A percentile compares a stretch with the other conserved stretches of the same genome.
Evolutionary conservation across 768 basidiomycete species (phyloP).

Genomic region (Panaeolus cyanescens): DNA sequence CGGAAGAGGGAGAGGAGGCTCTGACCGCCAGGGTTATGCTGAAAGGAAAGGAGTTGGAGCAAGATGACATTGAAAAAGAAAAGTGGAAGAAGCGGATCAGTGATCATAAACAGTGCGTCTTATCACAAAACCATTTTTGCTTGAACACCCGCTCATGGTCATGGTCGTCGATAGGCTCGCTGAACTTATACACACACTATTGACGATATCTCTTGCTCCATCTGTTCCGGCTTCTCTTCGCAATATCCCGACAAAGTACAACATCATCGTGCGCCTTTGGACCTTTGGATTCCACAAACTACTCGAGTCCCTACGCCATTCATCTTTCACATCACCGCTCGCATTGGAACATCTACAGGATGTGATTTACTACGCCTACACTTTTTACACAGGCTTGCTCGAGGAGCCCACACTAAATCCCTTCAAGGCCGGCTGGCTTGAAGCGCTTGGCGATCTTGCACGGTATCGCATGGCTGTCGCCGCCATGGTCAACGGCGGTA

Average conservation of each 20-base stretch:
- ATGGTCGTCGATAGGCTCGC: constrained; percentile 60
- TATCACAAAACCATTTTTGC: constrained; percentile 4
- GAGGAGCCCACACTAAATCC: constrained; percentile 73
- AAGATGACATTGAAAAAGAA: constrained; percentile 70
- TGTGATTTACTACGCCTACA: constrained; percentile 94
- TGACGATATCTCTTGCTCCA: constrained; percentile 84
- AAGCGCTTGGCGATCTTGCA: constrained; percentile 95
- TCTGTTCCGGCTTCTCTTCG: constrained; percentile 87
- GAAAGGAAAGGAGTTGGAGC: constrained; percentile 43
- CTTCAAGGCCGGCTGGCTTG: constrained; percentile 89
- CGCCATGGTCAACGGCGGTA: constrained; percentile 66
- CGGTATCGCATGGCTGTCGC: constrained; percentile 96
- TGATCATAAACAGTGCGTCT: constrained; percentile 84
- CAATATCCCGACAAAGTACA: constrained; percentile 91
- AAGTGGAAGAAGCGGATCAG: constrained; percentile 72
- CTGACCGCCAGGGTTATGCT: constrained; percentile 43
- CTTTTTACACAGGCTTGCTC: constrained; percentile 86
- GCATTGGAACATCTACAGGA: constrained; percentile 93
- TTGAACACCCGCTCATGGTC: constrained; percentile 8
- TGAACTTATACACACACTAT: constrained; percentile 86
- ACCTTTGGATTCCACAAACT: constrained; percentile 87
- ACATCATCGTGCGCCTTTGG: constrained; percentile 94
- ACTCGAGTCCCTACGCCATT: constrained; percentile 86
- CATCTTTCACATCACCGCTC: constrained; percentile 65
- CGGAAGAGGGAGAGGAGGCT: constrained; percentile 53